Base-by-base conservation (phyloP, 2,329 filamentous ascomycete species). In the Pezizomycotina sp. region DNA sequence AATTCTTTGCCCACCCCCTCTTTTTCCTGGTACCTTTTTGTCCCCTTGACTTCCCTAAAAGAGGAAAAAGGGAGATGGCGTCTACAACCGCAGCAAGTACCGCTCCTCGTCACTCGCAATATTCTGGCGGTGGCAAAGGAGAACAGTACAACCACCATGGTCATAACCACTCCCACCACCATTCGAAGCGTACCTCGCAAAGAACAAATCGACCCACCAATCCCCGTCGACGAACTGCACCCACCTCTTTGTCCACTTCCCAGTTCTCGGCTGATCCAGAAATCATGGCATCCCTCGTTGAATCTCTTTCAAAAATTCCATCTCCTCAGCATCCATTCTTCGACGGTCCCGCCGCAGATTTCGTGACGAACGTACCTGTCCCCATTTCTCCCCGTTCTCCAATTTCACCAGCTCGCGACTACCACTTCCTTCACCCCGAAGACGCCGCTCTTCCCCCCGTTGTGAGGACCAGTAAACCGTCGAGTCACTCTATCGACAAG, bases 401-500 rank as follows among this genome's bases (percentile, higher is more conserved):
- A 35, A 34, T 6, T 30, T 30, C 19, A 37, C 23, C 12, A 30
- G 28, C 33, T 13, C 34, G 47, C 26, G 48, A 49, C 27, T 40
- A 45, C 28, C 58, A 61, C 31, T 60, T 62, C 47, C 46, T 64
- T 35, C 61, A 64, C 46, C 59, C 63, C 22, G 65, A 71, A 53
- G 65, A 71, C 58, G 66, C 66, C 26, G 68, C 68, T 20, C 61
- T 64, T 43, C 60, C 81, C 8, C 82, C 83, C 12, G 69, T 86
- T 36, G 69, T 91, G 49, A 74, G 77, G 46, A 92, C 84, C 20
- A 71, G 81, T 20, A 84, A 84, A 55, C 77, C 75, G 5, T 79
- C 79, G 1, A 81, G 77, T 32, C 59, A 79, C 33, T 82, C 76
- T n/a, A 48, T 42, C 24, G 40, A 35, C 16, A 39, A 42, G 13